Evolutionary conservation across 176 grass and related monocot genomes (phyloP), one percentile per base, ranked within the genome.

Genomic region (Bothriochloa decipiens): DNA sequence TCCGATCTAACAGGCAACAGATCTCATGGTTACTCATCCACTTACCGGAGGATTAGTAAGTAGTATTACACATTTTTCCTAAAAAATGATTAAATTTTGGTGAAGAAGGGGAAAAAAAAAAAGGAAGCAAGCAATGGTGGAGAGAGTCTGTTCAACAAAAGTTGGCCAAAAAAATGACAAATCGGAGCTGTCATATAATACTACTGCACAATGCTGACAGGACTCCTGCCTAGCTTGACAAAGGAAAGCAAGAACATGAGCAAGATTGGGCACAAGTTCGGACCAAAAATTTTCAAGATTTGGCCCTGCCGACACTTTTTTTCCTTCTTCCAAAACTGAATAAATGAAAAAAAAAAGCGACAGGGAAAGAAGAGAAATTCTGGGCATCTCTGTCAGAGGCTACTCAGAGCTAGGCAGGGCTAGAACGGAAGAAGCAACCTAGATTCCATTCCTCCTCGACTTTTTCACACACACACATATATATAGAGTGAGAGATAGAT

Each of bases 131-230:
- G 33, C 62, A 76, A 16, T 12, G 52, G 58, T 46, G 17, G 69
- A 22, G 39, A 63, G 68, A 27, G 52, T 61, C 33, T n/a, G 68
- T 75, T 87, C 37, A 83, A 50, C 68, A 72, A 72, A 55, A 64
- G 26, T 43, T 66, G 53, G 58, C 43, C 23, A 9, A 50, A 60
- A 78, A 13, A 73, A 65, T 65, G 14, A 29, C 8, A 49, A 49
- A 49, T 49, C 4, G 20, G 17, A 15, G 84, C 26, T 36, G n/a
- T 39, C 40, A 67, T 50, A 29, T 79, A 75, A 20, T 28, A 74
- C 68, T 62, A 63, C 68, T 79, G 45, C 32, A 15, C 76, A 85
- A 91, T 0, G 85, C 63, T 76, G 89, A 87, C 89, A 91, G 70
- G 64, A 35, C 80, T 87, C 81, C 81, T 84, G 70, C 85, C 76